These are phyloP conservation scores for Papilionanthe hybrid DNA, from an alignment of 116 monocot genomes.

Conservation along the genomic window DNA sequence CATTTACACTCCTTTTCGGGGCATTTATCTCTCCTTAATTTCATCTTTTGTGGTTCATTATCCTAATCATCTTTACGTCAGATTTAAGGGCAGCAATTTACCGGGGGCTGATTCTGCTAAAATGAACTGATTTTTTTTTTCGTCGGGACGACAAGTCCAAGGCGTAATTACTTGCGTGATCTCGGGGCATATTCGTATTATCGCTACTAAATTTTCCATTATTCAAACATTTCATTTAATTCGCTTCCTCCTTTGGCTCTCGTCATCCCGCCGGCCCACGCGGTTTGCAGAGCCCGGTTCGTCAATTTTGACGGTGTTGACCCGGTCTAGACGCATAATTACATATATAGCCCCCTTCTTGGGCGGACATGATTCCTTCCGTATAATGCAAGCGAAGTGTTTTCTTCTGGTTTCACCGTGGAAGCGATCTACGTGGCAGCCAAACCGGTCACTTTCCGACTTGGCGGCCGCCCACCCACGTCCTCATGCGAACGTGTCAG, in stretches of 20 bases:
- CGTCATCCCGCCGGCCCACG: neutral
- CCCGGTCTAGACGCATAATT: neutral
- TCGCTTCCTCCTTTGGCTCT: neutral
- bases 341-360: neutral
- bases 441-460: neutral
- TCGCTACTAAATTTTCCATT: neutral
- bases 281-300: neutral
- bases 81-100: no score
- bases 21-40: no score
- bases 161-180: neutral
- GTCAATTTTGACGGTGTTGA: neutral
- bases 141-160: neutral
- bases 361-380: neutral
- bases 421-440: neutral
- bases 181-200: neutral
- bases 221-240: neutral
- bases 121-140: no score
- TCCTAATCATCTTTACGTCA: no score
- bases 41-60: no score
- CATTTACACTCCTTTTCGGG: no score
- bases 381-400: neutral
- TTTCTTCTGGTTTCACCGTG: neutral
- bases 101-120: no score
- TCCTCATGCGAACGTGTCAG: neutral
- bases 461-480: constrained; percentile 4